phyloP scores from a whole-genome alignment of 805 yeast species.

The Schwanniomyces sp. region DNA sequence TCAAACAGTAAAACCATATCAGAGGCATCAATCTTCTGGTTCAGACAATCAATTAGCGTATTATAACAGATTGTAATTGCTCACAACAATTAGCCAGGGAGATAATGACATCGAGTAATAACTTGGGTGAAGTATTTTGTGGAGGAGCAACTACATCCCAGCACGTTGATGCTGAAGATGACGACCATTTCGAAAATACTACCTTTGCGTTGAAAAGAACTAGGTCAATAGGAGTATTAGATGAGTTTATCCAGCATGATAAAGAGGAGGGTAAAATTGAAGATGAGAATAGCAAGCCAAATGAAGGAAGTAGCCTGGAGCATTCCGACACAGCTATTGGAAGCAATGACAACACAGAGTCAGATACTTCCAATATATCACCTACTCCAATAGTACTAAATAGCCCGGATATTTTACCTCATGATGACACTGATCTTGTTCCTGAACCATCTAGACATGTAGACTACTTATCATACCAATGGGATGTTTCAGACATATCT shows the following conservation, averaged over 20 bases:
- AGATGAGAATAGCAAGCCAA: conserved; percentile 2
- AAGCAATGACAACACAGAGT: not conserved
- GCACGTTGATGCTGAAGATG: conserved; percentile 69
- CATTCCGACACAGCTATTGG: not conserved
- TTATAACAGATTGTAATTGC: not conserved
- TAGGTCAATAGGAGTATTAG: conserved; percentile 77
- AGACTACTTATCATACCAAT: conserved; percentile 90
- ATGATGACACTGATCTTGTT: conserved; percentile 79
- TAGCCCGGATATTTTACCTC: conserved; percentile 50
- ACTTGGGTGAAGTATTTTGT: conserved; percentile 36
- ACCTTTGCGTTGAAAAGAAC: conserved; percentile 79
- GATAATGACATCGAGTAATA: conserved; percentile 9
- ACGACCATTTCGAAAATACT: conserved; percentile 65
- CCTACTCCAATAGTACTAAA: conserved; percentile 13
- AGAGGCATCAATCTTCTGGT: not conserved
- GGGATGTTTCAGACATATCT: conserved; percentile 93
- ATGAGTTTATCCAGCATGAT: conserved; percentile 57
- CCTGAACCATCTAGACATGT: conserved; percentile 88
- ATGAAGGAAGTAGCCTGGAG: conserved; percentile 3
- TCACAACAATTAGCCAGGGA: not conserved
- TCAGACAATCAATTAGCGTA: not conserved
- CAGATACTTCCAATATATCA: not conserved
- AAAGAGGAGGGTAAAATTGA: conserved; percentile 9
- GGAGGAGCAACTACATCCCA: conserved; percentile 66
- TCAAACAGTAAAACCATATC: not conserved